Evolutionary conservation across 768 basidiomycete genomes (phyloP), one percentile per base, ranked within the genome.

Genomic region (Nevesoporus exiguus): DNA sequence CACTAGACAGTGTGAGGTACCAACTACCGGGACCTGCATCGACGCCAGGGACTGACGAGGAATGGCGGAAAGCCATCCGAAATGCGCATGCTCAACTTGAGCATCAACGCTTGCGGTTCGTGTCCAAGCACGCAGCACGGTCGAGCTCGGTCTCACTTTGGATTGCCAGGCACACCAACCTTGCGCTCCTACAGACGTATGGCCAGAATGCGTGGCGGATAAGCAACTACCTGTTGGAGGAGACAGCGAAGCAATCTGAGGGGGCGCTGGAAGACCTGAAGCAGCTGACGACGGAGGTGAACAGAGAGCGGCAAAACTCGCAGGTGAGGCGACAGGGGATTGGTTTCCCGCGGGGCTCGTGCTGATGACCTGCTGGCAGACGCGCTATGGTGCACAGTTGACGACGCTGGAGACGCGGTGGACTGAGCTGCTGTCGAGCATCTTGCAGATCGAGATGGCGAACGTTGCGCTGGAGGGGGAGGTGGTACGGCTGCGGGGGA

Each of bases 361-460:
- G 44, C 42, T 58, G 36, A 52, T 44, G 53, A 14, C 13, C 5
- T 46, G 6, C 31, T 42, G 43, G 13, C 66, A 98, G 89, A 90
- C 88, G 42, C 82, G 78, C 9, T 74, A 86, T 19, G 94, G 94
- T 49, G 77, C 81, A 47, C 90, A 94, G 62, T 74, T 98, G 54
- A 88, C 83, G 27, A 75, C 82, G 9, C 74, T 97, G 55, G 94
- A 98, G 72, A 88, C 82, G 34, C 80, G 86, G 57, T 98, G 95
- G 95, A 95, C 92, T 21, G 91, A 94, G 71, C 77, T 98, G 44
- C 86, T 98, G 52, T 93, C 92, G 50, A 88, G 73, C 49, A 88
- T 95, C 42, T 74, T 98, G 54, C 95, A 98, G 72, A 88, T 97
- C 59, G 95, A 97, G 77, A 85, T 98, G 84, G 96, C 94, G 17